Evolutionary conservation across 192 early-diverging fungal genomes (phyloP), one percentile per base, ranked within the genome.

Genomic region (Gonapodya sp.): DNA sequence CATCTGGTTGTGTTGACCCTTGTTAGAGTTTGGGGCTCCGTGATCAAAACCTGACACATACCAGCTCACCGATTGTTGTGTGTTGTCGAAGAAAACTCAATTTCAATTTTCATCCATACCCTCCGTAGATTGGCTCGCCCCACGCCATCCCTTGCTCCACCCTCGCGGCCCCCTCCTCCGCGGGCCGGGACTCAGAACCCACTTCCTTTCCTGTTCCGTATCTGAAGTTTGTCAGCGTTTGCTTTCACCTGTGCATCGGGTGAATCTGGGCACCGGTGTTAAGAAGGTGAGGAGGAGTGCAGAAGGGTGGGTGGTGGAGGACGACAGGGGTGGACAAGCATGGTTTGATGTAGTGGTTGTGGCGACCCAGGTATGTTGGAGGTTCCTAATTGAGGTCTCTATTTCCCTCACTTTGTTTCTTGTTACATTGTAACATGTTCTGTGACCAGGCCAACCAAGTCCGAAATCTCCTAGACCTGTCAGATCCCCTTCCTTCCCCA

Each of bases 261-360:
- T 77, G 18, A 8, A 8, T 2, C 30, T 77, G 8, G 75, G 75
- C 75, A 77, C 75, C 8, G 75, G 75, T 32, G 34, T 77, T 2
- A 2, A 8, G 2, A 2, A 33, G 2, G 30, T 77, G 30, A 16
- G 75, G 30, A 64, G 46, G 24, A 16, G 8, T 64, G 46, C 46
- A 16, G 46, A 64, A 64, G 46, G 46, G 24, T 77, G 75, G 75
- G 8, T 77, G 8, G 75, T 77, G 30, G 75, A 77, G 75, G 75
- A 77, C 75, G 75, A 77, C 2, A 18, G 75, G 34, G 75, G 75
- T 33, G 75, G 75, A 16, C 8, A 2, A 16, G 75, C 18, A 31
- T 16, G 2, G 2, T 77, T 31, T 33, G 75, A 77, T 33, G 75
- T 34, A 14, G 2, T 77, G 31, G 34, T 77, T 34, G 34, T 77